These are phyloP conservation scores for Xerophyta viscosa DNA, from an alignment of 106 monocot genomes.

Conservation along the genomic window DNA sequence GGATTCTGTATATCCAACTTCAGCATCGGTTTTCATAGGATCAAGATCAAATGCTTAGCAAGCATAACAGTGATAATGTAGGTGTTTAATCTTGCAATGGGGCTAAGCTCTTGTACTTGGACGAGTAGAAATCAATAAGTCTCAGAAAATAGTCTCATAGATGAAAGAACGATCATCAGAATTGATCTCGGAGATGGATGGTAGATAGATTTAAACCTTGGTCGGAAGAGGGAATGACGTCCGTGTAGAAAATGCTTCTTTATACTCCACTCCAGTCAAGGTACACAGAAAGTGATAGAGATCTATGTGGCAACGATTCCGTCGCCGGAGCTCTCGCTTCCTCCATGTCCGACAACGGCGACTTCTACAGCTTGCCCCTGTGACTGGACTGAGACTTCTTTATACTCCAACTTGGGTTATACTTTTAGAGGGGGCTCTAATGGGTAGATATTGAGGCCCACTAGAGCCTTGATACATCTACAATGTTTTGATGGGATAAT, in stretches of 20 bases:
- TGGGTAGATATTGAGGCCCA: no score
- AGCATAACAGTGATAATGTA: background rate
- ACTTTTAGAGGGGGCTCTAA: no score
- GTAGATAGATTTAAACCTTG: conserved; percentile 16
- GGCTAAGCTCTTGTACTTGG: conserved; percentile 58
- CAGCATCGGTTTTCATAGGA: background rate
- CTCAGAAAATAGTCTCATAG: conserved; percentile 10
- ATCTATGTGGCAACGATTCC: no score
- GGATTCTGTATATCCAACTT: conserved; percentile 76
- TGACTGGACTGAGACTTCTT: no score
- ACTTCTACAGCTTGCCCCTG: no score
- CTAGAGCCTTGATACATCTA: no score
- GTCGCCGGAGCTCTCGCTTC: no score
- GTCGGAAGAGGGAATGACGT: conserved; percentile 18
- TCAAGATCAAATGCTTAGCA: conserved; percentile 2
- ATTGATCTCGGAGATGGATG: background rate
- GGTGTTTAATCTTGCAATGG: conserved; percentile 48
- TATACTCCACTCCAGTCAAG: conserved; percentile 66
- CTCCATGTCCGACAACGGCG: no score
- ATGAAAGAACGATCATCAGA: background rate
- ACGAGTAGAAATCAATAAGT: conserved; percentile 65
- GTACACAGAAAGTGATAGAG: conserved; percentile 41
- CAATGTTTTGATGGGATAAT: no score
- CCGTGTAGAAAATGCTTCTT: conserved; percentile 48
- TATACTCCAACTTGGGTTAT: no score